These are phyloP conservation scores for Mycosphaerella sp. DNA, from an alignment of 2,329 filamentous ascomycete species.

Conservation along the genomic window DNA sequence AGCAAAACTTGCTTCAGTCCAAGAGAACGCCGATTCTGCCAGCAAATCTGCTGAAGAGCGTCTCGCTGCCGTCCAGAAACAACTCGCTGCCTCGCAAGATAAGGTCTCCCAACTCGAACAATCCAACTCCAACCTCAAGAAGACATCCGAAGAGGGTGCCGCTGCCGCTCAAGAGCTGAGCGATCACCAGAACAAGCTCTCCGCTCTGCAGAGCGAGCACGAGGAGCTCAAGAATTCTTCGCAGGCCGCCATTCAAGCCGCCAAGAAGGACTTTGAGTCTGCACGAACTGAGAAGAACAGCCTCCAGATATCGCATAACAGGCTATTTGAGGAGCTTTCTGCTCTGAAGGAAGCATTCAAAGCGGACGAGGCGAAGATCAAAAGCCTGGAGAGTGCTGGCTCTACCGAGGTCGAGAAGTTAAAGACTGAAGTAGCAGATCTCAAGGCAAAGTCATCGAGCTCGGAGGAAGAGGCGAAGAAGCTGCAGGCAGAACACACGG, in stretches of 20 bases:
- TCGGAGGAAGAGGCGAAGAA: conserved; percentile 17
- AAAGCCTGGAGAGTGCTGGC: conserved; percentile 8
- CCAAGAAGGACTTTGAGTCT: conserved; percentile 18
- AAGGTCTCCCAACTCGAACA: conserved; percentile 18
- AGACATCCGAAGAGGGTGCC: conserved; percentile 15
- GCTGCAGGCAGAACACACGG: conserved; percentile 16
- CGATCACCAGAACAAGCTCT: conserved; percentile 13
- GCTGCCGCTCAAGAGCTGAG: conserved; percentile 14
- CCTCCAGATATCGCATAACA: conserved; percentile 23
- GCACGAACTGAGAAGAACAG: conserved; percentile 18
- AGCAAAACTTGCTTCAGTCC: conserved; percentile 13
- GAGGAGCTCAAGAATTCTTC: conserved; percentile 19
- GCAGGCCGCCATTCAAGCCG: conserved; percentile 13
- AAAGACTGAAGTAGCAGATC: conserved; percentile 17
- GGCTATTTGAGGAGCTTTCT: conserved; percentile 21
- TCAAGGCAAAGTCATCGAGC: conserved; percentile 14
- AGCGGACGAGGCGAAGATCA: conserved; percentile 15
- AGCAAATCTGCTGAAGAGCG: conserved; percentile 10
- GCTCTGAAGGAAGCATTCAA: conserved; percentile 13
- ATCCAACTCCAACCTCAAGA: conserved; percentile 16
- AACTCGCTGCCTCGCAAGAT: conserved; percentile 14
- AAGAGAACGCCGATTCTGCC: conserved; percentile 9
- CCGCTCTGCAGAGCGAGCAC: conserved; percentile 16
- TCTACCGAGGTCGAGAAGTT: conserved; percentile 13
- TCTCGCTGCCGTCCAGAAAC: conserved; percentile 11